Evolutionary conservation across 331 rosid species (phyloP).

Genomic region (Cydonia oblonga): DNA sequence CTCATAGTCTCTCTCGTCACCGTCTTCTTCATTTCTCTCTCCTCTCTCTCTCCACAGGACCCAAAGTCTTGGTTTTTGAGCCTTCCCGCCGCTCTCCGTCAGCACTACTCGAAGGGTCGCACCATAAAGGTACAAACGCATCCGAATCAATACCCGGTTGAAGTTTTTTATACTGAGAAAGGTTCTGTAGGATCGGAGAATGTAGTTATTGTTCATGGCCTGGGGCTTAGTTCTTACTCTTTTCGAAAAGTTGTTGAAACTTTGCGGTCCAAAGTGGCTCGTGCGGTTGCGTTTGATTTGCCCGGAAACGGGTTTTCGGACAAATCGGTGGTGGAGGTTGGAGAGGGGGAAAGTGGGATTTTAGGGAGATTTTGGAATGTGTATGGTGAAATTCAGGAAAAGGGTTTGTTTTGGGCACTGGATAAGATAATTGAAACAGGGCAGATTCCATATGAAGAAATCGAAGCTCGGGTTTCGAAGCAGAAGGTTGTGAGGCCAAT

Average conservation of each 20-base stretch:
- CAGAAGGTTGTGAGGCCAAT: constrained; percentile 44
- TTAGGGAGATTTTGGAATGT: constrained; percentile 64
- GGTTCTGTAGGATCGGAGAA: constrained; percentile 37
- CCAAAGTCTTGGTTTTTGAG: constrained; percentile 63
- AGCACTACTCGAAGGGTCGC: constrained; percentile 70
- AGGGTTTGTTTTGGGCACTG: constrained; percentile 88
- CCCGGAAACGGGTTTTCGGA: constrained; percentile 91
- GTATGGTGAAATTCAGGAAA: constrained; percentile 57
- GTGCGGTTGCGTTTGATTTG: constrained; percentile 49
- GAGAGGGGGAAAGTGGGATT: constrained; percentile 38
- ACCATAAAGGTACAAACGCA: constrained; percentile 52
- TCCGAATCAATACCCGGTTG: constrained; percentile 37
- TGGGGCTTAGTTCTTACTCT: constrained; percentile 63
- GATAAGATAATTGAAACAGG: constrained; percentile 92
- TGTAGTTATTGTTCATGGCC: constrained; percentile 56
- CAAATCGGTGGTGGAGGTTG: constrained; percentile 37
- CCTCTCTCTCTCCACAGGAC: constrained; percentile 52
- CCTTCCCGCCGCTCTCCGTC: constrained; percentile 61
- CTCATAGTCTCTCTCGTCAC: constrained; percentile 47
- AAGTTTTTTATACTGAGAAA: constrained; percentile 49
- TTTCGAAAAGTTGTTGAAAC: constrained; percentile 42
- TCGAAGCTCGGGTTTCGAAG: constrained; percentile 35
- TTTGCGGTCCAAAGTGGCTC: constrained; percentile 40
- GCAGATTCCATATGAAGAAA: constrained; percentile 80
- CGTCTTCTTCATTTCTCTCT: constrained; percentile 30